A percentile compares a stretch with the other conserved stretches of the same genome.
Conservation (phyloP, 2,329 filamentous ascomycete genomes). For the Sclerotinia minor region DNA sequence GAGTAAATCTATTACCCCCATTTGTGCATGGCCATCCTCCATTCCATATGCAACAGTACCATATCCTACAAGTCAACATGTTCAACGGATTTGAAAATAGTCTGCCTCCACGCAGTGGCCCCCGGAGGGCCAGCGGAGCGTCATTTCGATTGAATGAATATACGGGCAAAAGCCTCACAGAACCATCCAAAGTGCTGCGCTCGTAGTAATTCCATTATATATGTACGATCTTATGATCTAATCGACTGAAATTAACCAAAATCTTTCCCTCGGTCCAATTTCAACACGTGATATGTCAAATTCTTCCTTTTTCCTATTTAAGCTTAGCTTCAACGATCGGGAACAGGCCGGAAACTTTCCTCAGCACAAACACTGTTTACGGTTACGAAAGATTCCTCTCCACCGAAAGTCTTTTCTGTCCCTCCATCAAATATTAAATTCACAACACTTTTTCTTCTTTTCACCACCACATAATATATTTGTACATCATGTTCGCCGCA, state of each 20-base stretch:
- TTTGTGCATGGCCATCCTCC: not conserved
- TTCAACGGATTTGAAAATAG: not conserved
- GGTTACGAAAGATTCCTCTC: slow-evolving; percentile 21
- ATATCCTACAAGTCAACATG: not conserved
- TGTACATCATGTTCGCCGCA: slow-evolving; percentile 68
- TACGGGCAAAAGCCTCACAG: not conserved
- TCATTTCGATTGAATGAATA: not conserved
- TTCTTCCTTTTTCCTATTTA: not conserved
- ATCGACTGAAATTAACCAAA: not conserved
- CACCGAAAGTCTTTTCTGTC: slow-evolving; percentile 15
- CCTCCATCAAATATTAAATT: slow-evolving; percentile 24
- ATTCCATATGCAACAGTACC: not conserved
- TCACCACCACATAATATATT: slow-evolving; percentile 21
- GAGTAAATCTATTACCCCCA: not conserved
- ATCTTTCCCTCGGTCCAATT: slow-evolving; percentile 4
- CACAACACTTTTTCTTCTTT: slow-evolving; percentile 25
- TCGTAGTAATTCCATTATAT: not conserved
- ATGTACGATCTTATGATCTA: too few relatives aligned
- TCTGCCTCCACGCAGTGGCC: not conserved
- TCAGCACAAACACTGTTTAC: slow-evolving; percentile 13
- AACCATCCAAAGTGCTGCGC: not conserved
- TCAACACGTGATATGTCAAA: not conserved
- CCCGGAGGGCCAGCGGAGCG: not conserved
- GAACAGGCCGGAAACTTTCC: slow-evolving; percentile 8
- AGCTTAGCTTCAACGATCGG: slow-evolving; percentile 6